phyloP scores from a whole-genome alignment of 176 grass and related monocot genomes.

The Poa pratensis region DNA sequence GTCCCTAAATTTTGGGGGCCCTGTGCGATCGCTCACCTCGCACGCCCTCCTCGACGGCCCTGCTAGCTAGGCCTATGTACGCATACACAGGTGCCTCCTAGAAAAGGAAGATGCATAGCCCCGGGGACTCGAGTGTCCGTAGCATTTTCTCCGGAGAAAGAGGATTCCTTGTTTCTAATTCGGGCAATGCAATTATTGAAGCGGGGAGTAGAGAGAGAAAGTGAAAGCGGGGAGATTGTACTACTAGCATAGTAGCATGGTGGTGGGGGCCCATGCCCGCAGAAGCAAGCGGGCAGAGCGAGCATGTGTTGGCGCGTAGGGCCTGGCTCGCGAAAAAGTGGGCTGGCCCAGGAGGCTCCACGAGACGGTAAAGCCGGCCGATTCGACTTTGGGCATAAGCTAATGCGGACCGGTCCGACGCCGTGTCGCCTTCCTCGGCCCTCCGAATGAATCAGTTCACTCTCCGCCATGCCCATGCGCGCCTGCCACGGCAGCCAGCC shows the following conservation, averaged over 20 bases:
- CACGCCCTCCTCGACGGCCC: no score
- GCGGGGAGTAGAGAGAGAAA: not conserved
- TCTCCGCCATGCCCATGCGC: not conserved
- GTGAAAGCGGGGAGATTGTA: not conserved
- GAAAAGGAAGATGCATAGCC: not conserved
- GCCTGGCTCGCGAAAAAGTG: slow-evolving; percentile 15
- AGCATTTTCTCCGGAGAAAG: slow-evolving; percentile 35
- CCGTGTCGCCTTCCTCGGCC: not conserved
- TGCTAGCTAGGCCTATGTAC: not conserved
- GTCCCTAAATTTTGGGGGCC: no score
- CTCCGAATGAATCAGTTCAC: slow-evolving; percentile 49
- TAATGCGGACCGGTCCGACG: no score
- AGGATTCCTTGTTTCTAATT: slow-evolving; percentile 85
- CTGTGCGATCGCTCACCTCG: no score
- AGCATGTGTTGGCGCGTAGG: slow-evolving; percentile 19
- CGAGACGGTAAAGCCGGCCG: no score
- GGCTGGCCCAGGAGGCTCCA: slow-evolving; percentile 51
- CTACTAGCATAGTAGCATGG: not conserved
- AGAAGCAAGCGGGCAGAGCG: not conserved
- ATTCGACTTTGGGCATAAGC: no score
- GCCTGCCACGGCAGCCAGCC: no score
- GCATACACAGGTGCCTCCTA: not conserved
- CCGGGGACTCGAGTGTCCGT: slow-evolving; percentile 35
- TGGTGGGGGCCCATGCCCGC: not conserved
- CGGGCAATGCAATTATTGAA: slow-evolving; percentile 58